These are phyloP conservation scores for Colletotrichum sp. DNA, from an alignment of 2,329 filamentous ascomycete genomes.

Conservation along the genomic window DNA sequence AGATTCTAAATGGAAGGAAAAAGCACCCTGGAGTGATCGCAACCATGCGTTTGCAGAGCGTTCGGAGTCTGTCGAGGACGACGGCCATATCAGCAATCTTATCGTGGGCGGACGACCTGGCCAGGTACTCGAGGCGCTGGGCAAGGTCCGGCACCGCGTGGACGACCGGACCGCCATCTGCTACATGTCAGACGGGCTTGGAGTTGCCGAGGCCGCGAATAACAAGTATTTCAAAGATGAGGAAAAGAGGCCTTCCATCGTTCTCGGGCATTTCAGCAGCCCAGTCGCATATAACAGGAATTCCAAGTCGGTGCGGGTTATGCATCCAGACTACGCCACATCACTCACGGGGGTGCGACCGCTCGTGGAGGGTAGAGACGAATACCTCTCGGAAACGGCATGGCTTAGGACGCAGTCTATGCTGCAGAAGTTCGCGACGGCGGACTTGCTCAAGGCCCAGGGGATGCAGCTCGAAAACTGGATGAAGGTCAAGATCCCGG, in stretches of 20 bases:
- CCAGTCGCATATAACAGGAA: slow-evolving; percentile 47
- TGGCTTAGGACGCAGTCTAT: slow-evolving; percentile 55
- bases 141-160: slow-evolving; percentile 69
- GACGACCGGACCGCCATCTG: slow-evolving; percentile 73
- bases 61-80: slow-evolving; percentile 26
- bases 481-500: slow-evolving; percentile 77
- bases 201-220: slow-evolving; percentile 81
- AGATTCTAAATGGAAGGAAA: slow-evolving; percentile 31
- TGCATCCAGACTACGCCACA: slow-evolving; percentile 32
- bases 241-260: slow-evolving; percentile 71
- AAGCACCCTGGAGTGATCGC: slow-evolving; percentile 9
- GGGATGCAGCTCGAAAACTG: slow-evolving; percentile 65
- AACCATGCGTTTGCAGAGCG: background rate
- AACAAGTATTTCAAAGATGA: slow-evolving; percentile 72
- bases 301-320: slow-evolving; percentile 42
- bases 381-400: slow-evolving; percentile 21
- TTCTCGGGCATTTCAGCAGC: slow-evolving; percentile 69
- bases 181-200: slow-evolving; percentile 82
- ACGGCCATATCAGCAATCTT: slow-evolving; percentile 70
- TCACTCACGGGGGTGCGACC: slow-evolving; percentile 34
- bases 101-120: slow-evolving; percentile 68
- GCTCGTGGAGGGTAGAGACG: slow-evolving; percentile 3
- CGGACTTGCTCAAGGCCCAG: slow-evolving; percentile 65
- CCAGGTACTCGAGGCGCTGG: slow-evolving; percentile 60
- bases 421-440: slow-evolving; percentile 66